phyloP scores from a whole-genome alignment of 495 filamentous ascomycete species.

The Umbilicaria muhlenbergii region DNA sequence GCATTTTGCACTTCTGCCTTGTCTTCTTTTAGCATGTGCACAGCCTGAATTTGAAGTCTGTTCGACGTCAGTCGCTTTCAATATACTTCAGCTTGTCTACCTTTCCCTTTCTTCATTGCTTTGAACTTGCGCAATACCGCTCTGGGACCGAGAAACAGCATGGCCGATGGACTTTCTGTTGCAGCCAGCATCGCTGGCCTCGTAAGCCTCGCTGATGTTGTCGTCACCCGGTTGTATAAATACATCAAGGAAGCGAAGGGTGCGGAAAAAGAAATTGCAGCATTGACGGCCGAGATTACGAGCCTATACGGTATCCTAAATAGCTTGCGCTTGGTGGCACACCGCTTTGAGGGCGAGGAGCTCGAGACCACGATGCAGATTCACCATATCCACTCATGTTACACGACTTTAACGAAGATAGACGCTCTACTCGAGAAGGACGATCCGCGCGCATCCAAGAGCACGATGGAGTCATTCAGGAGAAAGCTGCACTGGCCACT shows the following conservation, averaged over 20 bases:
- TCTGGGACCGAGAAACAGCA: not conserved
- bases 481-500: conserved; percentile 13
- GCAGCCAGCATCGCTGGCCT: conserved; percentile 21
- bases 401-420: conserved; percentile 9
- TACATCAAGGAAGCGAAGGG: conserved; percentile 17
- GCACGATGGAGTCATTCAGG: not conserved
- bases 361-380: conserved; percentile 8
- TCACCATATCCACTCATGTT: conserved; percentile 11
- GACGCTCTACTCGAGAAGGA: conserved; percentile 4
- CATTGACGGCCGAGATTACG: conserved; percentile 9
- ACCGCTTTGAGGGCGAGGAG: conserved; percentile 12
- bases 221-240: conserved; percentile 15
- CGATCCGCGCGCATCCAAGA: not conserved
- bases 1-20: too few relatives aligned
- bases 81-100: too few relatives aligned
- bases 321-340: conserved; percentile 13
- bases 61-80: too few relatives aligned
- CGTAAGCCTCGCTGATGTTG: conserved; percentile 17
- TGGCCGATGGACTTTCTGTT: conserved; percentile 21
- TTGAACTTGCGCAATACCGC: not conserved
- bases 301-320: conserved; percentile 17
- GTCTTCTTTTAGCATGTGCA: too few relatives aligned
- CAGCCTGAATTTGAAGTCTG: too few relatives aligned
- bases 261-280: conserved; percentile 12
- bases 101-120: too few relatives aligned